Evolutionary conservation across 1,284 basidiomycete genomes (phyloP).

Genomic region (Papiliotrema terrestris): DNA sequence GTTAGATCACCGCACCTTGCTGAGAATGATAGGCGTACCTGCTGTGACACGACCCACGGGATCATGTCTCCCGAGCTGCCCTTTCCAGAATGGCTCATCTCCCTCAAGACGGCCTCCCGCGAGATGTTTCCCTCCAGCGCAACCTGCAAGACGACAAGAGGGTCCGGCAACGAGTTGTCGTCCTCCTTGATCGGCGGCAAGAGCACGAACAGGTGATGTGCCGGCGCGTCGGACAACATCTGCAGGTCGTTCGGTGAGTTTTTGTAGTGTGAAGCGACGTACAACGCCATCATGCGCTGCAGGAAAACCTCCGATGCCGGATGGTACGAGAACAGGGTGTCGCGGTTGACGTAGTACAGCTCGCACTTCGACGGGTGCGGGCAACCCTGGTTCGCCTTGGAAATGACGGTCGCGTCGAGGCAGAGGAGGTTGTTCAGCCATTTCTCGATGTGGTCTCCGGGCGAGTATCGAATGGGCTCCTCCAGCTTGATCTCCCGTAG

Average conservation of each 20-base stretch:
- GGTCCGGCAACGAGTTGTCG: slow-evolving; percentile 80
- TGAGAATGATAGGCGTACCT: slow-evolving; percentile 47
- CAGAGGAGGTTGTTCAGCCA: slow-evolving; percentile 93
- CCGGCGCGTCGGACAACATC: slow-evolving; percentile 92
- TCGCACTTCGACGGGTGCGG: slow-evolving; percentile 93
- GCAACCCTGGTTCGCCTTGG: slow-evolving; percentile 66
- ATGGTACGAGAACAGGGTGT: slow-evolving; percentile 96
- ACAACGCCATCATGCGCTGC: slow-evolving; percentile 97
- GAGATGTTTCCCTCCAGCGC: slow-evolving; percentile 94
- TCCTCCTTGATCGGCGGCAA: slow-evolving; percentile 86
- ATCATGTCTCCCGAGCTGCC: slow-evolving; percentile 86
- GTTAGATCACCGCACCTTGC: neutral
- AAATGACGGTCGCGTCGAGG: slow-evolving; percentile 80
- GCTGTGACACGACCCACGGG: slow-evolving; percentile 92
- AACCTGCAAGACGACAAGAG: slow-evolving; percentile 91
- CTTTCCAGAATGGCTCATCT: slow-evolving; percentile 58
- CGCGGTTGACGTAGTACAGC: slow-evolving; percentile 91
- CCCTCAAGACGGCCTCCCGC: slow-evolving; percentile 80
- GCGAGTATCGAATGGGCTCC: slow-evolving; percentile 88
- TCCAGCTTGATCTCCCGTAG: slow-evolving; percentile 93
- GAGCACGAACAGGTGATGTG: slow-evolving; percentile 94
- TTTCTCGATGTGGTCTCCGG: slow-evolving; percentile 84
- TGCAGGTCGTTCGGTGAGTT: slow-evolving; percentile 99
- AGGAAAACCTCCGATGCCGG: slow-evolving; percentile 95
- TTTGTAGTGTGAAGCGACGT: slow-evolving; percentile 97